A percentile compares a stretch with the other conserved stretches of the same genome.
phyloP scores from a whole-genome alignment of 352 stramenopile species.

The Pythium utonaiense region DNA sequence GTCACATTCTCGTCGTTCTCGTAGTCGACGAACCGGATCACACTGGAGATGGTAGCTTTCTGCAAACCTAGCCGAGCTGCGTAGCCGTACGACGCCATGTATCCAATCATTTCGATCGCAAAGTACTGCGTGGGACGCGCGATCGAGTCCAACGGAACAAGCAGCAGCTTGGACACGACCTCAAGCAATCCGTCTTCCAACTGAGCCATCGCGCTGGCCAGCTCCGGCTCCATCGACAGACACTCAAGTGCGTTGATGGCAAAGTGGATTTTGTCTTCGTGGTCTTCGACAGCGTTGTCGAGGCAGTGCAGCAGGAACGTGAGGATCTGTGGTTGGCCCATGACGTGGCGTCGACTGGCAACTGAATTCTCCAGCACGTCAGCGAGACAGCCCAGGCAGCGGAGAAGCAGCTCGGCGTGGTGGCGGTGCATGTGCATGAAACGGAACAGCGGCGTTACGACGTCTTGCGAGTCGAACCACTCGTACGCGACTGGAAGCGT shows the following conservation, averaged over 20 bases:
- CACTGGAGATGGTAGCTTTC: slow-evolving; percentile 26
- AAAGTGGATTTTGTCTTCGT: slow-evolving; percentile 34
- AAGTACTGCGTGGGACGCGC: slow-evolving; percentile 49
- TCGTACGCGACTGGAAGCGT: slow-evolving; percentile 17
- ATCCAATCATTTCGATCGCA: slow-evolving; percentile 57
- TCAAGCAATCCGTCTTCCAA: slow-evolving; percentile 23
- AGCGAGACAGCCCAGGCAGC: slow-evolving; percentile 41
- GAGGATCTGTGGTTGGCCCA: slow-evolving; percentile 27
- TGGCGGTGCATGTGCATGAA: slow-evolving; percentile 46
- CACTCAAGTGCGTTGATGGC: slow-evolving; percentile 49
- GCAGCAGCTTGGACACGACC: slow-evolving; percentile 36
- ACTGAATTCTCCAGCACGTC: slow-evolving; percentile 51
- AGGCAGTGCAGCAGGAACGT: slow-evolving; percentile 50
- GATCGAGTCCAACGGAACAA: slow-evolving; percentile 21
- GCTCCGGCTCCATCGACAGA: slow-evolving; percentile 51
- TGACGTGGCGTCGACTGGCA: slow-evolving; percentile 36
- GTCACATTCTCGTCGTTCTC: slow-evolving; percentile 28
- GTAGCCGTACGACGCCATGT: slow-evolving; percentile 56
- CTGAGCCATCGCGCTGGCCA: slow-evolving; percentile 29
- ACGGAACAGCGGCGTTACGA: slow-evolving; percentile 52
- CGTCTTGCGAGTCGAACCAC: slow-evolving; percentile 34
- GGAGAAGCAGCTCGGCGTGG: slow-evolving; percentile 29
- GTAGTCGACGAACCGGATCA: slow-evolving; percentile 46
- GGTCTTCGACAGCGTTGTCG: slow-evolving; percentile 20
- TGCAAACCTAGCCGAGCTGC: slow-evolving; percentile 33